These are phyloP conservation scores for Juncus inflexus DNA, from an alignment of 176 grass and related monocot species.

Conservation along the genomic window DNA sequence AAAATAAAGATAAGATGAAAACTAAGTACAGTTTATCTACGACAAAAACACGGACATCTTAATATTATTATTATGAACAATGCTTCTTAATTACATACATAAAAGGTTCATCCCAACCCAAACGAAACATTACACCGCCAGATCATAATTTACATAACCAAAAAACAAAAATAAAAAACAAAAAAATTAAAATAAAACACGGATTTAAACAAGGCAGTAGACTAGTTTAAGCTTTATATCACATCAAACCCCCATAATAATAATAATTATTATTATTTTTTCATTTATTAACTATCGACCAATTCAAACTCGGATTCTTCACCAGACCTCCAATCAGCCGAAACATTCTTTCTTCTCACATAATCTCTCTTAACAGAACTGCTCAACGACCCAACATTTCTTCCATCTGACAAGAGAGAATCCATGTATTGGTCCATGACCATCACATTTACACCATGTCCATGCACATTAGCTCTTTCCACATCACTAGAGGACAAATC, in stretches of 20 bases:
- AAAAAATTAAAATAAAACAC: slow-evolving; percentile 30
- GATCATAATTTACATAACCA: slow-evolving; percentile 61
- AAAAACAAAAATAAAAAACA: slow-evolving; percentile 31
- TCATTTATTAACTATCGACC: slow-evolving; percentile 49
- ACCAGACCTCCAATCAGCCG: slow-evolving; percentile 48
- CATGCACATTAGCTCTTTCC: not conserved
- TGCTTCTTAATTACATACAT: slow-evolving; percentile 16
- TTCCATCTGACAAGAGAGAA: slow-evolving; percentile 56
- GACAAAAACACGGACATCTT: not conserved
- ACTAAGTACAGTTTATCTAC: not conserved
- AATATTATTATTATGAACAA: slow-evolving; percentile 24
- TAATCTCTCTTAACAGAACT: slow-evolving; percentile 52
- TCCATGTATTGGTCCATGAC: slow-evolving; percentile 98
- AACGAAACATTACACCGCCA: slow-evolving; percentile 34
- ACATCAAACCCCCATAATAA: too few species aligned
- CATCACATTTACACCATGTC: slow-evolving; percentile 44
- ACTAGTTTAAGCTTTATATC: not conserved
- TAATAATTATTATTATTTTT: slow-evolving; percentile 15
- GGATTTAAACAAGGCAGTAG: slow-evolving; percentile 24
- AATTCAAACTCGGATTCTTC: slow-evolving; percentile 77
- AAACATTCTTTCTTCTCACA: slow-evolving; percentile 57
- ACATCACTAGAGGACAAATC: slow-evolving; percentile 28
- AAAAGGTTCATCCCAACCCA: slow-evolving; percentile 35
- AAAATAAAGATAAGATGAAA: too few species aligned
- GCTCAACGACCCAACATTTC: slow-evolving; percentile 36